phyloP scores from a whole-genome alignment of 495 filamentous ascomycete genomes.

The Penicillium waksmanii region DNA sequence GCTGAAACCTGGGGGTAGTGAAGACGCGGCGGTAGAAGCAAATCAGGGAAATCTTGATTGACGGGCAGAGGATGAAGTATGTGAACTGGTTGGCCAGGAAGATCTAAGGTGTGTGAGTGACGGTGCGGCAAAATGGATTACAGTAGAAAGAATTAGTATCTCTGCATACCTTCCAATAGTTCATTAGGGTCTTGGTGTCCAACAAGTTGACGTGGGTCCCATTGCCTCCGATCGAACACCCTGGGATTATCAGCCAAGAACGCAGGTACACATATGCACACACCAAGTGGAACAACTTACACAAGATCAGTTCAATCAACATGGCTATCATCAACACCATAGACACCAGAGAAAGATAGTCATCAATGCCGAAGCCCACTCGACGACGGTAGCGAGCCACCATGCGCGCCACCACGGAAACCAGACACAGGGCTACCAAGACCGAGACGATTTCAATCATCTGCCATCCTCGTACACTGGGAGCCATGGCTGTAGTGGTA shows the following conservation, averaged over 20 bases:
- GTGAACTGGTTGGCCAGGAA: slow-evolving; percentile 51
- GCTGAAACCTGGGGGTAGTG: slow-evolving; percentile 42
- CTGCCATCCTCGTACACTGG: slow-evolving; percentile 33
- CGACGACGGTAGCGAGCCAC: slow-evolving; percentile 41
- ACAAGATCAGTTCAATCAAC: slow-evolving; percentile 41
- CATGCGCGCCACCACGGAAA: slow-evolving; percentile 43
- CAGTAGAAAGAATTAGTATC: background rate
- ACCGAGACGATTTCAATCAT: slow-evolving; percentile 44
- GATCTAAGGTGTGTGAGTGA: slow-evolving; percentile 31
- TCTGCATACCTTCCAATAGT: slow-evolving; percentile 42
- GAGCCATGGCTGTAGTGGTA: slow-evolving; percentile 29
- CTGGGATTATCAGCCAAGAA: slow-evolving; percentile 23
- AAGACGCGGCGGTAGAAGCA: slow-evolving; percentile 54
- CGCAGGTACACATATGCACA: background rate
- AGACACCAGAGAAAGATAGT: slow-evolving; percentile 42
- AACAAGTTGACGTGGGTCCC: slow-evolving; percentile 33
- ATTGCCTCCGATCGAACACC: slow-evolving; percentile 44
- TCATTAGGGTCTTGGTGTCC: slow-evolving; percentile 28
- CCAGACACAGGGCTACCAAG: slow-evolving; percentile 39
- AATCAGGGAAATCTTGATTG: slow-evolving; percentile 50
- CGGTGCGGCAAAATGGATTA: background rate
- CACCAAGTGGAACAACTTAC: slow-evolving; percentile 25
- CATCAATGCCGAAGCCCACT: slow-evolving; percentile 44
- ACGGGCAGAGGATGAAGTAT: slow-evolving; percentile 46
- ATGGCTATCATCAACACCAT: slow-evolving; percentile 39